Base-by-base conservation (phyloP, 2,329 filamentous ascomycete genomes). In the Venturia pyrina region DNA sequence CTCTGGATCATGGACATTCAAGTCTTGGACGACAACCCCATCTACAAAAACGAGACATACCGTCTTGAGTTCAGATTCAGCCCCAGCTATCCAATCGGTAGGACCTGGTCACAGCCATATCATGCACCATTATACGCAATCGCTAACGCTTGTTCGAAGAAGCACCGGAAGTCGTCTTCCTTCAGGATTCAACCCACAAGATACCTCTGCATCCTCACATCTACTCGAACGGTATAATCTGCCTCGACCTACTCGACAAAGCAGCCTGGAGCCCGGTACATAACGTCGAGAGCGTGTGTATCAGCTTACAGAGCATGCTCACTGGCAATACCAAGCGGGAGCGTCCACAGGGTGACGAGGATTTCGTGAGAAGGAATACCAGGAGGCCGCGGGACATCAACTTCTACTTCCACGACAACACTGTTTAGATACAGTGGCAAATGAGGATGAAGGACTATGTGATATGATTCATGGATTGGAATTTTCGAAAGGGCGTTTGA, bases 151-250 rank as follows among this genome's bases (percentile, higher is more conserved):
- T 15, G 15, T 37, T 63, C 28, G 71, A 53, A 96, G 93, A 97
- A 80, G 89, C 95, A 0, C 95, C 95, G 32, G 95, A 99, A 81
- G 95, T 98, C 70, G 89, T 90, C 66, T 99, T 99, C 74, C 82
- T 91, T 65, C 82, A 87, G 71, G 79, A 85, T 64, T 76, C 85
- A 43, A 72, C 72, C 15, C 62, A 67, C 48, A 79, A 82, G 2
- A 93, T 99, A 72, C 95, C 95, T 0, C 93, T 96, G 76, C 95
- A 99, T 73, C 95, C 95, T 3, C 95, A 99, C 79, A 90, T 99
- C 77, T 99, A 99, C 80, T 95, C 90, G 71, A 99, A 99, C 77
- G 95, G 95, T 71, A 96, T 98, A 76, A 99, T 99, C 74, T 99
- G 95, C 73, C 88, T 99, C 62, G 95, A 99, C 72, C 85, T 99